These are phyloP conservation scores for Penicillium verrucosum DNA, from an alignment of 2,329 filamentous ascomycete species.

Conservation along the genomic window DNA sequence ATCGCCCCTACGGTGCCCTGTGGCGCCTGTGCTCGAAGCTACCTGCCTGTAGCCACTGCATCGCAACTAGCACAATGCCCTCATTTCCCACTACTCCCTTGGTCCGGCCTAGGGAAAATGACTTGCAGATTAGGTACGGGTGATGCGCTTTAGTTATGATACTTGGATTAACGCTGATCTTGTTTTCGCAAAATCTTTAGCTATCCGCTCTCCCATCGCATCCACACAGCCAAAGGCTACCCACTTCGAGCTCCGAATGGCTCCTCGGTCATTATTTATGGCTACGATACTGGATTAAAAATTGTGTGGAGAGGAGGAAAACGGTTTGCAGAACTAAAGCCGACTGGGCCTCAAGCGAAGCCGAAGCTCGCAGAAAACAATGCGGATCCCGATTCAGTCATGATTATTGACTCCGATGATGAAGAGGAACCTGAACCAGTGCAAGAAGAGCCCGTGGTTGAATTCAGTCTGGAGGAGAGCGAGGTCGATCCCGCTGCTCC, in stretches of 20 bases:
- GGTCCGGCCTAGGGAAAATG: slow-evolving; percentile 39
- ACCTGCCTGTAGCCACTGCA: slow-evolving; percentile 3
- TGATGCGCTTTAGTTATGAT: not conserved
- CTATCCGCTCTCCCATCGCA: slow-evolving; percentile 59
- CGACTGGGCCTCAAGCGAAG: slow-evolving; percentile 23
- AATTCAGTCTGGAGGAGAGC: slow-evolving; percentile 53
- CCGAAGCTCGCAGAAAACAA: slow-evolving; percentile 25
- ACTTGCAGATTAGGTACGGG: slow-evolving; percentile 43
- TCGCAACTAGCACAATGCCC: slow-evolving; percentile 29
- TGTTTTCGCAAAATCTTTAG: slow-evolving; percentile 35
- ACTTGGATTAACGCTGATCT: slow-evolving; percentile 6
- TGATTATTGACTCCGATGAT: slow-evolving; percentile 57
- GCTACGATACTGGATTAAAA: slow-evolving; percentile 56
- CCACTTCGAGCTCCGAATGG: slow-evolving; percentile 58
- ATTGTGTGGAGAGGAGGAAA: slow-evolving; percentile 60
- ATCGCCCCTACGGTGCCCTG: slow-evolving; percentile 12
- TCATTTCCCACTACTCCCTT: slow-evolving; percentile 37
- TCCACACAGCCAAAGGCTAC: slow-evolving; percentile 56
- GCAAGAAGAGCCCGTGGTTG: slow-evolving; percentile 24
- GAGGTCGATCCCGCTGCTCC: slow-evolving; percentile 57
- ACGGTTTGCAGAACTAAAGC: slow-evolving; percentile 40
- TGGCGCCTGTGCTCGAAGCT: slow-evolving; percentile 19
- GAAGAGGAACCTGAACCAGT: slow-evolving; percentile 41
- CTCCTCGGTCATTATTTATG: slow-evolving; percentile 60
- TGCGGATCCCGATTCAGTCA: slow-evolving; percentile 43